These are phyloP conservation scores for Xylariaceae sp. DNA, from an alignment of 2,329 filamentous ascomycete species.

Conservation along the genomic window DNA sequence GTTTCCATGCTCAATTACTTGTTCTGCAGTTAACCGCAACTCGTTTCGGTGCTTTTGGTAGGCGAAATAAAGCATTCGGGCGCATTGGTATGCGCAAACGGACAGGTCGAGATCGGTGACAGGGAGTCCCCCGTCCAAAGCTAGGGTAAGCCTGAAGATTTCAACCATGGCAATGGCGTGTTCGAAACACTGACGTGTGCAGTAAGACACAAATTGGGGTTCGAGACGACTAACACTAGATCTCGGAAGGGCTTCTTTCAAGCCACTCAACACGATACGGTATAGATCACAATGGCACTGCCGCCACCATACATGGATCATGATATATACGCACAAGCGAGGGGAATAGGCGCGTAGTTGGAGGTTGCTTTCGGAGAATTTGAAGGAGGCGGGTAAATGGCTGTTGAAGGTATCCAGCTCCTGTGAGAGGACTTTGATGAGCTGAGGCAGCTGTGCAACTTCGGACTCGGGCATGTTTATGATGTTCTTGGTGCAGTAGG, in stretches of 20 bases:
- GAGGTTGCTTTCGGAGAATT: conserved; percentile 53
- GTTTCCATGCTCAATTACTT: conserved; percentile 45
- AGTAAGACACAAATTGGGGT: conserved; percentile 44
- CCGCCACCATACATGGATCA: conserved; percentile 57
- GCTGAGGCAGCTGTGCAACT: conserved; percentile 41
- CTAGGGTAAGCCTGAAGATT: conserved; percentile 49
- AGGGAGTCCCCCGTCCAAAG: conserved; percentile 45
- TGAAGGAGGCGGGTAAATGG: conserved; percentile 50
- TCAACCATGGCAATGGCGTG: conserved; percentile 52
- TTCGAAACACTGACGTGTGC: conserved; percentile 47
- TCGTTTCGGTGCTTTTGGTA: conserved; percentile 42
- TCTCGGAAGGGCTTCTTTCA: conserved; percentile 47
- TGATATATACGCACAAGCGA: conserved; percentile 52
- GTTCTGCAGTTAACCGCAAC: conserved; percentile 41
- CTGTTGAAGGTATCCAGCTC: conserved; percentile 48
- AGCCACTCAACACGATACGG: conserved; percentile 46
- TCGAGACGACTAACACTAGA: conserved; percentile 42
- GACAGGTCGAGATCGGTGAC: conserved; percentile 52
- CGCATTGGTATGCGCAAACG: conserved; percentile 52
- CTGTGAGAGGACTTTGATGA: conserved; percentile 44
- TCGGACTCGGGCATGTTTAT: conserved; percentile 40
- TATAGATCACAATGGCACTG: conserved; percentile 56
- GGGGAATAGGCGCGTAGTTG: conserved; percentile 53
- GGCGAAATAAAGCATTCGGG: conserved; percentile 47
- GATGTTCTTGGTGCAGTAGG: conserved; percentile 48